Percentiles rank a stretch among this genome's conserved stretches.
These are phyloP conservation scores for Paulownia fortunei DNA, from an alignment of 257 asterid genomes.

Conservation along the genomic window DNA sequence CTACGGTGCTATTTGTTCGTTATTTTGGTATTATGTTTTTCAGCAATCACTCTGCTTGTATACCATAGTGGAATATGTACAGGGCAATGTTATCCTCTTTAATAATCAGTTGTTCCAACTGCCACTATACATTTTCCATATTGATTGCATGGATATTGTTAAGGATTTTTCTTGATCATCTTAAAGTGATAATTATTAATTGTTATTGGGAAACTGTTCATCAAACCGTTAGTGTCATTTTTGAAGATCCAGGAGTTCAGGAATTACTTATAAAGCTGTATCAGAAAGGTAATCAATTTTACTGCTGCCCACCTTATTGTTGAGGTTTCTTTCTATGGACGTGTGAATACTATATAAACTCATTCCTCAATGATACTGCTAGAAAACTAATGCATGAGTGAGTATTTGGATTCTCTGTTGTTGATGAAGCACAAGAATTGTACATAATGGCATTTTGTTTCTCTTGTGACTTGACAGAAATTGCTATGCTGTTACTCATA, in stretches of 20 bases:
- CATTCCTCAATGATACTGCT: constrained; percentile 20
- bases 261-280: constrained; percentile 88
- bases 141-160: constrained; percentile 13
- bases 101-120: neutral
- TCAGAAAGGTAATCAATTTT: constrained; percentile 67
- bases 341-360: neutral
- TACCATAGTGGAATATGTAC: neutral
- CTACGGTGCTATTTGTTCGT: constrained; percentile 11
- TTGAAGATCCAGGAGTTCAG: constrained; percentile 98
- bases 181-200: constrained; percentile 14
- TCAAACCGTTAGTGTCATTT: constrained; percentile 90
- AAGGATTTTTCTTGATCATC: constrained; percentile 20
- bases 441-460: neutral
- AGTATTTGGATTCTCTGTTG: neutral
- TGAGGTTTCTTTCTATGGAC: constrained; percentile 2
- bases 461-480: neutral
- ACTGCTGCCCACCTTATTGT: constrained; percentile 19
- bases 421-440: neutral
- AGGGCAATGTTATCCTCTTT: neutral
- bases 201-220: constrained; percentile 83
- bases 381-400: constrained; percentile 10
- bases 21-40: neutral
- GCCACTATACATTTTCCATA: neutral
- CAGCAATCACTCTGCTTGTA: neutral
- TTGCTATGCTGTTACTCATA: neutral